Base-by-base conservation (phyloP, 768 basidiomycete genomes). In the Pleurotus cornucopiae region DNA sequence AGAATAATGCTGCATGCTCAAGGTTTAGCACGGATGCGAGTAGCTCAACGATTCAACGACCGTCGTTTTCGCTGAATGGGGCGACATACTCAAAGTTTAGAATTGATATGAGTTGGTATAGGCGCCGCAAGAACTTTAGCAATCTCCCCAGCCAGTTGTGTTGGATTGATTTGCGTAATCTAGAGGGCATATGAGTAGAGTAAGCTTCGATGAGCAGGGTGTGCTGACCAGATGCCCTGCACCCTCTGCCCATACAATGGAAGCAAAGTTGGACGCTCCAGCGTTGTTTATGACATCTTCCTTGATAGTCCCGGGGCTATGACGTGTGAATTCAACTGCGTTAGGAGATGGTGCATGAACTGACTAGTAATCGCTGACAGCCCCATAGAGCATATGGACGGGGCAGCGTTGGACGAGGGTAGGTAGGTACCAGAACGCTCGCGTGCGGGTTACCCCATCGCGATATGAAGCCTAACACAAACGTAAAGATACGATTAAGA, bases 381-480 rank as follows among this genome's bases (percentile, higher is more conserved):
- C 73, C 16, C 79, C 80, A 57, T 76, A 80, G 38, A 80, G 73
- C 25, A 80, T 56, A 58, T 82, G 80, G 1, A 74, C 70, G 0
- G 76, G 76, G 4, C 73, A 46, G 2, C 64, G 66, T 46, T 65
- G 62, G 16, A 72, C 71, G 20, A 75, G 58, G 9, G 59, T 40
- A 2, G 59, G 52, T 9, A 80, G 63, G 18, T 71, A 60, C 21
- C 66, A 52, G 56, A 75, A 79, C 0, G 69, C 66, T 3, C 73
- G 68, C 25, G 64, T 52, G 12, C 61, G 58, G 0, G 73, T 73
- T 6, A 72, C 49, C 0, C 53, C 51, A 53, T 81, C 79, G 13
- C 74, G 66, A 55, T 77, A 82, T 47, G 67, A 69, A 0, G 77
- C 78, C 78, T 21, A 16, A 14, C 11, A 30, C 49, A 13, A 5